Evolutionary conservation across 1,284 basidiomycete genomes (phyloP), one percentile per base, ranked within the genome.

Genomic region (Laetiporus sulphureus): DNA sequence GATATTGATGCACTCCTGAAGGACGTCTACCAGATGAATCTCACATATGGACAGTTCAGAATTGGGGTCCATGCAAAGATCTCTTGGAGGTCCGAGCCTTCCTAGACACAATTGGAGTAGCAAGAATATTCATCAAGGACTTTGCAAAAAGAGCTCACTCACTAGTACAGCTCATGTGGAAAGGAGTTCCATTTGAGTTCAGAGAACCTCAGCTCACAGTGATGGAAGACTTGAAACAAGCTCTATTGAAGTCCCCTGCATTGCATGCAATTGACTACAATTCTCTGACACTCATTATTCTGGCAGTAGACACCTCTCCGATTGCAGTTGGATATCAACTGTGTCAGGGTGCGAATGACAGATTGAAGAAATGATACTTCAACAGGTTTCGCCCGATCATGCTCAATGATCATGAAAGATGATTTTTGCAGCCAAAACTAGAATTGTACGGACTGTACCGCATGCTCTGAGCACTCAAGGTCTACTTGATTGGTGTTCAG

Each of bases 161-260:
- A 41, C 45, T 44, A 57, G 47, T 11, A 59, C 21, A 55, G 50
- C 45, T 57, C n/a, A 51, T 50, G 36, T 44, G 52, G 4, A 23
- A 46, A n/a, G n/a, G n/a, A n/a, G n/a, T n/a, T n/a, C n/a, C n/a
- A n/a, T n/a, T n/a, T n/a, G n/a, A n/a, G n/a, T n/a, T n/a, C n/a
- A n/a, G n/a, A n/a, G n/a, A n/a, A n/a, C n/a, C n/a, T n/a, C n/a
- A n/a, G n/a, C n/a, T n/a, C n/a, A n/a, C n/a, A n/a, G n/a, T n/a
- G n/a, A n/a, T n/a, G n/a, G n/a, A n/a, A n/a, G n/a, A n/a, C 2
- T 44, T 62, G 7, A 62, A 63, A 42, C 8, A 52, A 3, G 54
- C 50, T 1, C 32, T 62, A 0, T 6, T 44, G 5, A 20, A 35
- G 3, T 52, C 51, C 11, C 48, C 54, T 1, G 44, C 54, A 2